phyloP scores from a whole-genome alignment of 2,329 filamentous ascomycete genomes.

The Dothidotthia symphoricarpi region DNA sequence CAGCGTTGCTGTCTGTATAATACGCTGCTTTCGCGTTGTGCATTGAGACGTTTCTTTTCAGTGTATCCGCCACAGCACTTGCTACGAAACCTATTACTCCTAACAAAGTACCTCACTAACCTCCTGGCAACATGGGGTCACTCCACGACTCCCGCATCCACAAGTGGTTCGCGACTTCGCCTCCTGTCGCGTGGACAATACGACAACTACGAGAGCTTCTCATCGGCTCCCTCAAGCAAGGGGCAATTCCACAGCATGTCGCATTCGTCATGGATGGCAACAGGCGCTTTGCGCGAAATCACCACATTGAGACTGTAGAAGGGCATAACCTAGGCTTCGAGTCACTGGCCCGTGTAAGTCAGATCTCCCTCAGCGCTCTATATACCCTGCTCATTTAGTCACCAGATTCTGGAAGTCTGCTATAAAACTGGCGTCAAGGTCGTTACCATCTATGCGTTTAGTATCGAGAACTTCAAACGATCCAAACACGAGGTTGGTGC shows the following conservation, averaged over 20 bases:
- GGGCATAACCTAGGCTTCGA: slow-evolving; percentile 96
- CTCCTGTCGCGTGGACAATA: slow-evolving; percentile 87
- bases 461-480: slow-evolving; percentile 97
- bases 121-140: slow-evolving; percentile 41
- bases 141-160: slow-evolving; percentile 61
- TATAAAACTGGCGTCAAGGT: slow-evolving; percentile 97
- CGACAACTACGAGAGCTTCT: slow-evolving; percentile 76
- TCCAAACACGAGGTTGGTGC: slow-evolving; percentile 96
- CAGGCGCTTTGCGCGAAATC: slow-evolving; percentile 81
- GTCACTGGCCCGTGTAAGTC: slow-evolving; percentile 76
- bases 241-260: slow-evolving; percentile 88
- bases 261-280: slow-evolving; percentile 99
- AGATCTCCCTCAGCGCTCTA: not conserved
- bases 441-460: slow-evolving; percentile 97
- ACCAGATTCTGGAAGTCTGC: slow-evolving; percentile 85
- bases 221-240: slow-evolving; percentile 84
- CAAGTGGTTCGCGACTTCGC: slow-evolving; percentile 80
- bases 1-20: slow-evolving; percentile 28
- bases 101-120: slow-evolving; percentile 16
- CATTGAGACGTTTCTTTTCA: slow-evolving; percentile 2
- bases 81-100: slow-evolving; percentile 9
- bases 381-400: slow-evolving; percentile 8
- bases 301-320: slow-evolving; percentile 94
- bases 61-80: slow-evolving; percentile 2
- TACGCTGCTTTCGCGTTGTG: slow-evolving; percentile 7